Evolutionary conservation across 441 rosid genomes (phyloP), one percentile per base, ranked within the genome.

Genomic region (Erodium trifolium): DNA sequence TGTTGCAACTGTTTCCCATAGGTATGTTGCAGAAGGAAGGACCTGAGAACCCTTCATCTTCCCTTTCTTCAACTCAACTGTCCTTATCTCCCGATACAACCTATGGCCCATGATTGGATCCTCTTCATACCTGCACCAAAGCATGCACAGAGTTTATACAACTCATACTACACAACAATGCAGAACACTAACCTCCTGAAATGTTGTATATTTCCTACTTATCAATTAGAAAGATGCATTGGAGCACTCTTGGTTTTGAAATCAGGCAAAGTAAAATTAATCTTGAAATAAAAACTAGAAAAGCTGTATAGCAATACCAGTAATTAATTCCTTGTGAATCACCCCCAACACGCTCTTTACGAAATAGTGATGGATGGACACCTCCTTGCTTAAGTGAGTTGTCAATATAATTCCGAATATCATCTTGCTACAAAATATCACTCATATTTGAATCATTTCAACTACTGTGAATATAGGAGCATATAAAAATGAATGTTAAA

Each of bases 1-100:
- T 45, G 98, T 85, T 68, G 99, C 97, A 77, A 95, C 91, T 68
- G 99, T 85, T 83, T 95, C 99, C 99, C 99, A 95, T 79, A 82
- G 94, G 86, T 83, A 89, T 70, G 89, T 79, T 69, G 87, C 64
- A 69, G 73, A 83, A 60, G 86, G 85, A 72, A 81, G 86, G 81
- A 92, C 83, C 72, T 81, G 80, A 23, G 99, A 95, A 69, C 99
- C 99, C 78, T 82, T 95, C 69, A 82, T 73, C 82, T 84, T 92
- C 59, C 81, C 90, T 82, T 83, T 88, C 82, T 84, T 83, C 77
- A 83, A 82, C 80, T 90, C 99, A 67, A 81, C 76, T 85, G 88
- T 90, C 74, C 93, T 90, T 72, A 83, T 89, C 81, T 95, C 99
- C 68, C 99, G 89, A 77, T 95, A 90, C 59, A 95, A 82, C 27